phyloP scores from a whole-genome alignment of 2,329 filamentous ascomycete genomes.

The Fusarium odoratissimum region DNA sequence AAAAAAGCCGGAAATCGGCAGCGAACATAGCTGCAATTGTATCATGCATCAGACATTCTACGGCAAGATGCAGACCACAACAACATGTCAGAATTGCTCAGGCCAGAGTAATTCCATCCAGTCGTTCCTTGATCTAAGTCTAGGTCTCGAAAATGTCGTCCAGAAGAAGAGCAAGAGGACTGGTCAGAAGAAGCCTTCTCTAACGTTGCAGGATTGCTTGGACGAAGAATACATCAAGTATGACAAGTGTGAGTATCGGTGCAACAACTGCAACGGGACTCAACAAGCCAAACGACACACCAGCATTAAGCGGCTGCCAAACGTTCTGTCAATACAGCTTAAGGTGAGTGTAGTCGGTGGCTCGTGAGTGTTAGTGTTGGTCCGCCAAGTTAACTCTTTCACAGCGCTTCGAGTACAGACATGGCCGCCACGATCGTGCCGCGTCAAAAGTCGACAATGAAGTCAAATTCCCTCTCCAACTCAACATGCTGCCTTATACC shows the following conservation, averaged over 20 bases:
- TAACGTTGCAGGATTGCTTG: slow-evolving; percentile 77
- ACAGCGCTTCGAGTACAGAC: slow-evolving; percentile 78
- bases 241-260: slow-evolving; percentile 91
- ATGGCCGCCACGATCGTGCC: slow-evolving; percentile 71
- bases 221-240: slow-evolving; percentile 86
- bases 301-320: slow-evolving; percentile 85
- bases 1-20: slow-evolving; percentile 69
- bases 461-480: slow-evolving; percentile 84
- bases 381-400: not conserved
- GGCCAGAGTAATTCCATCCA: slow-evolving; percentile 86
- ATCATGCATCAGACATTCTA: slow-evolving; percentile 96
- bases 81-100: slow-evolving; percentile 88
- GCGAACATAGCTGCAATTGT: slow-evolving; percentile 80
- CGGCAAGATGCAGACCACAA: slow-evolving; percentile 88
- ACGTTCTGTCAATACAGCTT: slow-evolving; percentile 90
- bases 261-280: slow-evolving; percentile 79
- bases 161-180: slow-evolving; percentile 72
- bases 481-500: slow-evolving; percentile 93
- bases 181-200: slow-evolving; percentile 56
- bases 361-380: not conserved
- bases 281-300: slow-evolving; percentile 87
- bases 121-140: slow-evolving; percentile 89
- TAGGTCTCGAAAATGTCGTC: slow-evolving; percentile 81
- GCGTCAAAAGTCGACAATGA: slow-evolving; percentile 90
- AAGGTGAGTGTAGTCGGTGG: slow-evolving; percentile 69